A percentile compares a stretch with the other conserved stretches of the same genome.
These are phyloP conservation scores for Tilletiopsis washingtonensis DNA, from an alignment of 1,284 basidiomycete genomes.

Conservation along the genomic window DNA sequence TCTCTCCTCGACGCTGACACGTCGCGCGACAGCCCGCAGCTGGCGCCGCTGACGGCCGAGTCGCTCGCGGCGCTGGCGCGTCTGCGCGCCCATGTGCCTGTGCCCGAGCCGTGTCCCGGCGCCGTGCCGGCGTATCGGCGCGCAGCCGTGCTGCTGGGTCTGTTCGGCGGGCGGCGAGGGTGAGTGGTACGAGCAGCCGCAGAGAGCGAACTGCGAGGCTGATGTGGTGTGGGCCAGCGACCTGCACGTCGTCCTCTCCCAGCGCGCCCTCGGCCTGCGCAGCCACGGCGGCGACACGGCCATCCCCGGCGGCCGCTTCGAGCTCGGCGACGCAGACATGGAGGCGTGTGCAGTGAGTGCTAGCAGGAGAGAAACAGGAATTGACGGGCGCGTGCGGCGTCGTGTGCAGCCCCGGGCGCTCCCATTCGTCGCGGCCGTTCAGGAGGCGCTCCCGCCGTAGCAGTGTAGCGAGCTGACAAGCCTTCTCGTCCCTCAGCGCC, in stretches of 20 bases:
- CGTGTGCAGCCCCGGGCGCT: too few species aligned
- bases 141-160: slow-evolving; percentile 35
- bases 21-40: too few species aligned
- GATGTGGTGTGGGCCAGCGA: slow-evolving; percentile 8
- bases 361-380: not conserved
- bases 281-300: slow-evolving; percentile 43
- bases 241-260: slow-evolving; percentile 37
- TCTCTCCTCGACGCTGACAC: too few species aligned
- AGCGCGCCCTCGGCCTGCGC: slow-evolving; percentile 19
- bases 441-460: too few species aligned
- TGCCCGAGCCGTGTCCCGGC: slow-evolving; percentile 26
- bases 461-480: not conserved
- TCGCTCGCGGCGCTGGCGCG: slow-evolving; percentile 19
- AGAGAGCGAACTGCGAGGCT: not conserved
- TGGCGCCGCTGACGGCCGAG: slow-evolving; percentile 12
- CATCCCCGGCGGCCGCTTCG: slow-evolving; percentile 40
- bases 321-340: slow-evolving; percentile 27
- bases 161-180: slow-evolving; percentile 33
- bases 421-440: too few species aligned
- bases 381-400: too few species aligned
- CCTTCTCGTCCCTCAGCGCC: slow-evolving; percentile 1
- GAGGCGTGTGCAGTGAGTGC: slow-evolving; percentile 32
- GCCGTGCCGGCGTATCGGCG: slow-evolving; percentile 35
- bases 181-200: not conserved
- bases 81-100: slow-evolving; percentile 13